Percentiles rank a stretch among this genome's conserved stretches.
phyloP scores from a whole-genome alignment of 805 yeast genomes.

The Priceomyces haplophilus region DNA sequence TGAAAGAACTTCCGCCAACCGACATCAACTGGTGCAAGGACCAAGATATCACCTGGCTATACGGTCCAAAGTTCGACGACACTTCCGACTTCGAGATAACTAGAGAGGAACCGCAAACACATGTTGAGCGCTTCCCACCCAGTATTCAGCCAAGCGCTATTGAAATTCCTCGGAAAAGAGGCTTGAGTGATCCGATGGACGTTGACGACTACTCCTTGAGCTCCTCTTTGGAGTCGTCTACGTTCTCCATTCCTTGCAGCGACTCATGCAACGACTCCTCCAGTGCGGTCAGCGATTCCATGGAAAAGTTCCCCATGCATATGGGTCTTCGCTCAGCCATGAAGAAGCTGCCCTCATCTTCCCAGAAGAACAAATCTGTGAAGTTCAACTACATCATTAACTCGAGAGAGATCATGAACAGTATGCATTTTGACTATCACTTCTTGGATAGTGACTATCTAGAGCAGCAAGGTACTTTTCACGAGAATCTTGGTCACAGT shows the following conservation, averaged over 20 bases:
- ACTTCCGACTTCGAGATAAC: slow-evolving; percentile 1
- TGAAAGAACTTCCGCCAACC: slow-evolving; percentile 38
- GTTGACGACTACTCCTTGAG: neutral
- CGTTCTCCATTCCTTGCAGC: neutral
- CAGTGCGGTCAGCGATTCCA: neutral
- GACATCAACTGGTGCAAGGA: slow-evolving; percentile 53
- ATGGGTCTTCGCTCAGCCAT: slow-evolving; percentile 3
- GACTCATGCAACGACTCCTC: slow-evolving; percentile 1
- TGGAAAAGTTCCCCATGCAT: neutral
- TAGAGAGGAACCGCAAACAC: neutral
- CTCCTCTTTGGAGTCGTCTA: slow-evolving; percentile 2
- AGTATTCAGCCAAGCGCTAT: neutral
- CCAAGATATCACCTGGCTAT: slow-evolving; percentile 53
- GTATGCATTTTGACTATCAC: slow-evolving; percentile 42
- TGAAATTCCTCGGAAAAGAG: neutral
- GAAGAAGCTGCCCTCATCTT: slow-evolving; percentile 1
- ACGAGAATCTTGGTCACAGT: neutral
- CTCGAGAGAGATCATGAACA: slow-evolving; percentile 45
- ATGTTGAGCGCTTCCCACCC: neutral
- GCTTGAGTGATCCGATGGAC: neutral
- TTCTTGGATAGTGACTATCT: slow-evolving; percentile 37
- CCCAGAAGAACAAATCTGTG: slow-evolving; percentile 27
- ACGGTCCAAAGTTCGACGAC: slow-evolving; percentile 43
- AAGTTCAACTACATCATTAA: slow-evolving; percentile 42
- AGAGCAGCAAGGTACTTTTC: slow-evolving; percentile 9